A percentile compares a stretch with the other conserved stretches of the same genome.
phyloP scores from a whole-genome alignment of 2,329 filamentous ascomycete genomes.

The Ascochyta pisi region DNA sequence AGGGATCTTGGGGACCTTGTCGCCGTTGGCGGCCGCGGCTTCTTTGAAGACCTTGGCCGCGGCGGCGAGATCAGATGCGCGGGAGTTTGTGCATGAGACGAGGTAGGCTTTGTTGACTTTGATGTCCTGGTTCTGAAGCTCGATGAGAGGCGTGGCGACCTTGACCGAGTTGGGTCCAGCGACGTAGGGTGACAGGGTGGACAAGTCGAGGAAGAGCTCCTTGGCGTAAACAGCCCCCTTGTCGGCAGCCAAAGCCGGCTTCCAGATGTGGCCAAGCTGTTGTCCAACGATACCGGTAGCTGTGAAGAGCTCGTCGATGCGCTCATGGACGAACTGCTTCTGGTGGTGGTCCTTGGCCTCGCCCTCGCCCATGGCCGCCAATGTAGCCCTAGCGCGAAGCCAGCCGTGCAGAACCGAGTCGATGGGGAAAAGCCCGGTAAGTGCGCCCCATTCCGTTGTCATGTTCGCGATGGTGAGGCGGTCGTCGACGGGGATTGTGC shows the following conservation, averaged over 20 bases:
- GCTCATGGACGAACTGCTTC: slow-evolving; percentile 72
- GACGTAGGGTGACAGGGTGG: slow-evolving; percentile 82
- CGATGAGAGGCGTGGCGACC: slow-evolving; percentile 75
- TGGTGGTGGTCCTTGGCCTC: slow-evolving; percentile 58
- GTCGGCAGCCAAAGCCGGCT: slow-evolving; percentile 73
- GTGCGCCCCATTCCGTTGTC: slow-evolving; percentile 81
- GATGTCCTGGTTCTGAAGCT: slow-evolving; percentile 77
- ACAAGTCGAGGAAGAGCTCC: slow-evolving; percentile 79
- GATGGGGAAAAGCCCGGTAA: slow-evolving; percentile 80
- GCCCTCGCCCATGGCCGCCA: slow-evolving; percentile 65
- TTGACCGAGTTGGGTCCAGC: slow-evolving; percentile 93
- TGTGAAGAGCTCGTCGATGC: slow-evolving; percentile 72
- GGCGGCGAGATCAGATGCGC: slow-evolving; percentile 79
- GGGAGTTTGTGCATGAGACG: slow-evolving; percentile 87
- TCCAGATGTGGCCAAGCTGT: slow-evolving; percentile 47
- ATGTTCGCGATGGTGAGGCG: slow-evolving; percentile 80
- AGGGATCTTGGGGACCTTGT: slow-evolving; percentile 72
- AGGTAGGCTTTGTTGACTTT: slow-evolving; percentile 84
- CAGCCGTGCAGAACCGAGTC: slow-evolving; percentile 75
- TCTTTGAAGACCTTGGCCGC: slow-evolving; percentile 87
- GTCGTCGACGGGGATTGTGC: slow-evolving; percentile 73
- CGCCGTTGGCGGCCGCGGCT: slow-evolving; percentile 66
- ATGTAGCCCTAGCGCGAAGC: slow-evolving; percentile 78
- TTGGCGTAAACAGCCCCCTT: slow-evolving; percentile 83
- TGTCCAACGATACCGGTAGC: slow-evolving; percentile 48